These are phyloP conservation scores for Eremochloa ophiuroides DNA, from an alignment of 176 grass and related monocot genomes.

Conservation along the genomic window DNA sequence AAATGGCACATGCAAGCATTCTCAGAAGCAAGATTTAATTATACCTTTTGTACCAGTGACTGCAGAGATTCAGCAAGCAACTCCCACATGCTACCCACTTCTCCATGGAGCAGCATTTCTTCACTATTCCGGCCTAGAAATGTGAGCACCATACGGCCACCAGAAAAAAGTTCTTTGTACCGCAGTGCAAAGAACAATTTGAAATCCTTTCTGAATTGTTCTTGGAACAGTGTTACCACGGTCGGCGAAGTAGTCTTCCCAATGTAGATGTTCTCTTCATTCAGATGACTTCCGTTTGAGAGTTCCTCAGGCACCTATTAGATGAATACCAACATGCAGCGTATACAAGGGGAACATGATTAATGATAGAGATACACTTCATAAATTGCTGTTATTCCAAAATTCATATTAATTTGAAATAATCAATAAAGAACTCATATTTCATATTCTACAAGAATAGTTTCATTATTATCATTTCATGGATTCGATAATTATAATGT, in stretches of 20 bases:
- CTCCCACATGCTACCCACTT: not conserved
- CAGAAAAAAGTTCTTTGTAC: constrained; percentile 15
- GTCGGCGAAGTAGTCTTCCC: too few relatives aligned
- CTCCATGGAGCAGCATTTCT: not conserved
- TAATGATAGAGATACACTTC: not conserved
- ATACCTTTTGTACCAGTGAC: constrained; percentile 39
- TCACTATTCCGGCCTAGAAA: constrained; percentile 28
- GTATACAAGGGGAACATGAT: not conserved
- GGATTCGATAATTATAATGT: too few relatives aligned
- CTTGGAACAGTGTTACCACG: too few relatives aligned
- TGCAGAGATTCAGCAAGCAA: constrained; percentile 17
- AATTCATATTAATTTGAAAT: not conserved
- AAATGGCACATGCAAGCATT: too few relatives aligned
- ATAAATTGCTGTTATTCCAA: not conserved
- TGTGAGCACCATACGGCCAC: constrained; percentile 36
- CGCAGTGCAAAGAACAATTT: constrained; percentile 32
- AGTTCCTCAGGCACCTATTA: not conserved
- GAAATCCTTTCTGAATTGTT: too few relatives aligned
- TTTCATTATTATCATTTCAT: too few relatives aligned
- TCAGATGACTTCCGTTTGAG: not conserved
- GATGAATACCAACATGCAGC: not conserved
- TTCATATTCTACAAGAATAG: not conserved
- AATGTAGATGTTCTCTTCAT: not conserved
- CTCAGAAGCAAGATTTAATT: not conserved
- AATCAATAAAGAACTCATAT: not conserved